These are phyloP conservation scores for Chlamydomonas eustigma DNA, from an alignment of 139 green algal species.

Conservation along the genomic window DNA sequence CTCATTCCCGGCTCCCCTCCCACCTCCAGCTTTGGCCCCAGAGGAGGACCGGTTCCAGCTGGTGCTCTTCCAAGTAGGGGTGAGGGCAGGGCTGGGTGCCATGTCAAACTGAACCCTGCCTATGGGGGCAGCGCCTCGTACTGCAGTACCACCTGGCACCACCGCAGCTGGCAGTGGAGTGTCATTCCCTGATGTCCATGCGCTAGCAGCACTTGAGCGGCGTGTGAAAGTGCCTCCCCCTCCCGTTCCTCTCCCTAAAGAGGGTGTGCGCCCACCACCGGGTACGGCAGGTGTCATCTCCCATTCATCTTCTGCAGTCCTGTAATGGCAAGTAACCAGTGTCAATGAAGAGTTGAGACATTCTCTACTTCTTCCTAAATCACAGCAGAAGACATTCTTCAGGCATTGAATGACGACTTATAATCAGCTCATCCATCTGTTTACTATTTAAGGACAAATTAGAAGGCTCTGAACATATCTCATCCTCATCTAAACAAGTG, in stretches of 20 bases:
- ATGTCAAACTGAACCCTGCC: slow-evolving; percentile 67
- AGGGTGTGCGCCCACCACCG: neutral
- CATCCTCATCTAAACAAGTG: neutral
- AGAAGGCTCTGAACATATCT: no score
- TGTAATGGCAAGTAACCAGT: neutral
- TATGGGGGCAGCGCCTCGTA: no score
- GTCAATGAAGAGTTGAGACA: no score
- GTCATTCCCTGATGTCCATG: slow-evolving; percentile 15
- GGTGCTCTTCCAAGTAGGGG: slow-evolving; percentile 58
- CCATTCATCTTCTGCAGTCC: slow-evolving; percentile 44
- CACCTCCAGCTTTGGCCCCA: neutral
- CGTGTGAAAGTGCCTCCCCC: slow-evolving; percentile 8
- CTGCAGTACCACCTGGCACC: slow-evolving; percentile 25
- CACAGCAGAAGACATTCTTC: no score
- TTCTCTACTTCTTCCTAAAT: no score
- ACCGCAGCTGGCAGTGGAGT: slow-evolving; percentile 35
- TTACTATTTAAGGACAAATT: no score
- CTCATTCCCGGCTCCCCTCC: neutral
- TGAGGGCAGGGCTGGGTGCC: slow-evolving; percentile 56
- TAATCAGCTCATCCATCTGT: no score
- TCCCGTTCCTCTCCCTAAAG: neutral
- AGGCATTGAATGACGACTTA: no score
- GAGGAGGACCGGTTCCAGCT: slow-evolving; percentile 46
- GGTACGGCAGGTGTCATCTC: slow-evolving; percentile 24
- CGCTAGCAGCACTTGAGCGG: neutral